A percentile compares a stretch with the other conserved stretches of the same genome.
Conservation (phyloP, 176 grass and related monocot species). For the Echinochloa phyllopogon region DNA sequence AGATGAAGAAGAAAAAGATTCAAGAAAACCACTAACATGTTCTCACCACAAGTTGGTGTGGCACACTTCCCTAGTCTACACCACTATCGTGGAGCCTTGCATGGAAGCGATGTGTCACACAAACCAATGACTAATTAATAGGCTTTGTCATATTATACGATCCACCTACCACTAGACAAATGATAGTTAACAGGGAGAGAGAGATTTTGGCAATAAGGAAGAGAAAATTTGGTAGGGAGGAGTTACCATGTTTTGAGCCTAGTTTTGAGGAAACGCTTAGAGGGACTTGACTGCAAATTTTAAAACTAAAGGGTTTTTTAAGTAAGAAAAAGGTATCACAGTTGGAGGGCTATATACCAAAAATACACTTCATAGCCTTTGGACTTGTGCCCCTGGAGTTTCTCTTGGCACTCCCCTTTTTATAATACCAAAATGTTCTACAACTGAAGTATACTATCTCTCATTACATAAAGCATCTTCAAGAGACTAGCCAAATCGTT, state of each 20-base stretch:
- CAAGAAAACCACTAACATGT: too few species aligned
- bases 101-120: background rate
- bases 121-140: background rate
- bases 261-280: background rate
- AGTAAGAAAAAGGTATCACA: too few species aligned
- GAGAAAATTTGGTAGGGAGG: too few species aligned
- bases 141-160: background rate
- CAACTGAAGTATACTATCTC: background rate
- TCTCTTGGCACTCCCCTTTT: background rate
- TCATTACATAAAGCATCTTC: background rate
- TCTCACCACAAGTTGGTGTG: background rate
- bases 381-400: background rate
- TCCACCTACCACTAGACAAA: background rate
- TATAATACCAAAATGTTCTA: background rate
- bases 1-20: too few species aligned
- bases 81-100: background rate
- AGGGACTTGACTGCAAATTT: background rate
- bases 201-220: too few species aligned
- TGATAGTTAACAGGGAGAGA: background rate
- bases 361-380: background rate
- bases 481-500: too few species aligned
- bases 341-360: background rate
- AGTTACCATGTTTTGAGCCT: background rate
- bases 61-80: background rate
- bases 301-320: background rate